Evolutionary conservation across 148 eudicot species (phyloP), one percentile per base, ranked within the genome.

Genomic region (Chenopodium formosanum): DNA sequence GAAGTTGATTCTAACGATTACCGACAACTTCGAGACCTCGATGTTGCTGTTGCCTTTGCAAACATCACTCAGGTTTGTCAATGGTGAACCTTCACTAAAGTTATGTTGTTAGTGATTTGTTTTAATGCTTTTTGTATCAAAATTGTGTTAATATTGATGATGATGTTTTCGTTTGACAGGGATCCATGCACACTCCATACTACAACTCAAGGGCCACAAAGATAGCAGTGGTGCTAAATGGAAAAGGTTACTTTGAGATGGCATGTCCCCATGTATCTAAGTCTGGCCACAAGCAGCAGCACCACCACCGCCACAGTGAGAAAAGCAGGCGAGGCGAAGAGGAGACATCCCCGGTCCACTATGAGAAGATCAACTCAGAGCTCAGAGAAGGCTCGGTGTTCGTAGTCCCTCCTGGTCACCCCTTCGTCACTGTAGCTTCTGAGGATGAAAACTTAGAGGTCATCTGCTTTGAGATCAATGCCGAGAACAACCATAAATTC

Each of bases 361-460:
- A 93, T 84, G 67, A 84, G 84, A 88, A 75, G 80, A 86, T 95
- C 66, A 87, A 82, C 69, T 72, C 87, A 0, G 84, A 78, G 8
- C 70, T 91, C 80, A 89, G 84, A 9, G 80, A 82, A 0, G 97
- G 97, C 31, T 77, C 85, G 1, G 94, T 91, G 76, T 83, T 82
- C 74, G 81, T 95, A 4, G 86, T 94, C 48, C 99, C 99, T 4
- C 85, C 97, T 0, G 97, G 97, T 1, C 97, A 95, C 78, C 99
- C 99, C 0, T 86, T 84, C 19, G 87, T 89, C 70, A 80, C 88
- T 12, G 78, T 89, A 0, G 99, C 99, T 22, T 90, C 97, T 1
- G 68, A 62, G 34, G 84, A 90, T 16, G 86, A 93, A 76, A 88
- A 91, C 78, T 82, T 95, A 11, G 84, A 91, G 77, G 29, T 91